Base-by-base conservation (phyloP, 176 grass and related monocot genomes). In the Ensete ventricosum region DNA sequence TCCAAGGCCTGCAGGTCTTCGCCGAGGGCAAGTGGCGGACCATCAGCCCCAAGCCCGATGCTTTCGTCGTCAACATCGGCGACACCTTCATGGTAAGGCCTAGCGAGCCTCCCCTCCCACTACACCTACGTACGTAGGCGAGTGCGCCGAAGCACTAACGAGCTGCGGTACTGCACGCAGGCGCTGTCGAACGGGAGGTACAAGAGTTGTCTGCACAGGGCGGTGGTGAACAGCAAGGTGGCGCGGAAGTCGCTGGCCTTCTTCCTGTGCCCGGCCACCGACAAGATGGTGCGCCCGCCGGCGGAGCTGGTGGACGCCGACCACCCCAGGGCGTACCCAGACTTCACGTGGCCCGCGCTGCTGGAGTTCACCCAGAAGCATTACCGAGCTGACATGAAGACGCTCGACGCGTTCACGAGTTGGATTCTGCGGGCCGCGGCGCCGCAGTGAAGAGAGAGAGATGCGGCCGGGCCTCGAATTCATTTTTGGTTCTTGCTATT, bases 311-410 rank as follows among this genome's bases (percentile, higher is more conserved):
- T 99, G 13, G 84, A 86, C 75, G 57, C 14, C 19, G 6, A 13
- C 19, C 72, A 84, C 73, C 88, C 90, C 1, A 49, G 90, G 57
- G 86, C 73, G 0, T 99, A 99, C 81, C 96, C 96, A 52, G 96
- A 99, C 71, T 99, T 99, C 88, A 99, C 88, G 8, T 99, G 96
- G 96, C 65, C 90, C 54, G 27, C 84, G 22, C 76, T 99, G 67
- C 90, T 99, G 0, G 85, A 99, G 74, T 99, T 99, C 91, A 99
- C 96, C 53, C 87, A 89, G 81, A 87, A 76, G 43, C 88, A 91
- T 76, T 99, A 99, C 84, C 80, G 96, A 14, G 79, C 96, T 0
- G 96, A 99, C 86, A 95, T 94, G 91, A 87, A 77, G 81, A 99
- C 96, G 16, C 86, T 99, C 11, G 70, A 99, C 71, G 88, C 80